These are phyloP conservation scores for Sporobolomyces roseus DNA, from an alignment of 768 basidiomycete species.

Conservation along the genomic window DNA sequence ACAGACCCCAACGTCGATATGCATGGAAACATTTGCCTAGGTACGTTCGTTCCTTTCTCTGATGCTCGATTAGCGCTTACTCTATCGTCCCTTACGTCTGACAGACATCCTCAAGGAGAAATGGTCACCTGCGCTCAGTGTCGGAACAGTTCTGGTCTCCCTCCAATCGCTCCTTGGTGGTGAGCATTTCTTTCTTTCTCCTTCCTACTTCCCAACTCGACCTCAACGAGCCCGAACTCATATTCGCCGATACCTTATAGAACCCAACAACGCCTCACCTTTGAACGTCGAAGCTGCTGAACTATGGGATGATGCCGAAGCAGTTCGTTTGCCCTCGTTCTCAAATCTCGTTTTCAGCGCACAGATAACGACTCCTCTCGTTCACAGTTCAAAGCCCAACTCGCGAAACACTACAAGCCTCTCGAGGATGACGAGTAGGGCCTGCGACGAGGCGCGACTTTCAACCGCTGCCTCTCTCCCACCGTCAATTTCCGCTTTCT, in stretches of 20 bases:
- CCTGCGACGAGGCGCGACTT: slow-evolving; percentile 30
- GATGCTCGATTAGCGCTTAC: too few species aligned
- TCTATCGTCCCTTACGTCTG: too few species aligned
- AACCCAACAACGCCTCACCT: slow-evolving; percentile 90
- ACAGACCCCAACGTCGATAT: slow-evolving; percentile 79
- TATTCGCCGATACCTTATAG: too few species aligned
- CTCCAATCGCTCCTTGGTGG: slow-evolving; percentile 83
- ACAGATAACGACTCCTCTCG: background rate
- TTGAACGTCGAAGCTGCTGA: slow-evolving; percentile 80
- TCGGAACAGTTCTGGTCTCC: slow-evolving; percentile 81
- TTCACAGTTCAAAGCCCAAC: slow-evolving; percentile 39
- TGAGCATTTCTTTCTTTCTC: slow-evolving; percentile 44
- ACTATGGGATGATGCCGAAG: slow-evolving; percentile 69
- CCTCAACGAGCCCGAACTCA: too few species aligned
- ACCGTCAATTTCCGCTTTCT: too few species aligned
- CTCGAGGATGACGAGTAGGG: slow-evolving; percentile 37
- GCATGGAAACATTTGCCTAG: slow-evolving; percentile 48
- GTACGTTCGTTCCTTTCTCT: background rate
- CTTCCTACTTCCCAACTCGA: too few species aligned
- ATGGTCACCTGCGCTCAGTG: slow-evolving; percentile 90
- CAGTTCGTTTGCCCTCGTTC: slow-evolving; percentile 44
- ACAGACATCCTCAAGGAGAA: slow-evolving; percentile 90
- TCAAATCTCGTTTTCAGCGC: background rate
- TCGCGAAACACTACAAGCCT: slow-evolving; percentile 42
- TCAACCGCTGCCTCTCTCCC: background rate